Base-by-base conservation (phyloP, 2,329 filamentous ascomycete species). In the Elsinoe arachidis region DNA sequence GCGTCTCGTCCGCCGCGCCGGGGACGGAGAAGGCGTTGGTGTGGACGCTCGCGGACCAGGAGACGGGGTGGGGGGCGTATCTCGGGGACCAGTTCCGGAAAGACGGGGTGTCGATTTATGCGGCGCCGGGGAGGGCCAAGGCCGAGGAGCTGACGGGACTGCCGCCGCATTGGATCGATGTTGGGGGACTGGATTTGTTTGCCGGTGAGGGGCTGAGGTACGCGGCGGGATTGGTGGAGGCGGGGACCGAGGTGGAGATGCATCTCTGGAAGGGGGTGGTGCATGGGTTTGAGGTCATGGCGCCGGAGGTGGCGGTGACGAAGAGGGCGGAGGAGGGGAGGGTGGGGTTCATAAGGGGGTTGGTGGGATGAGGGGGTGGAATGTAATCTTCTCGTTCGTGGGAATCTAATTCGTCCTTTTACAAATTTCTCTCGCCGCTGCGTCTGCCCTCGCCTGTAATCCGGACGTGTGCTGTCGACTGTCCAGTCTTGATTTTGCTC, bases 171-270 rank as follows among this genome's bases (percentile, higher is more conserved):
- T 78, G 75, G 58, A 72, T 80, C 34, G 72, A 74, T 51, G 69
- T 74, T 4, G 76, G 76, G 0, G 66, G 69, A 3, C 62, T 74
- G 38, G 76, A 79, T 61, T 63, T 74, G 26, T 77, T 78, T 59
- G 66, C 73, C 1, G 72, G 76, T 10, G 70, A 78, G 58, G 66
- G 65, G 46, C 57, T 77, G n/a, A 66, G 67, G 21, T 77, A 72
- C 63, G 75, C 73, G 11, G 63, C 62, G 19, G 69, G 65, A 51
- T 61, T 78, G 34, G 72, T 70, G 59, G 67, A 65, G 15, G 70
- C 68, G 12, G 74, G 74, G 17, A 72, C 75, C 14, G 65, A 68
- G 33, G 65, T 68, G 5, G 74, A 78, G 61, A 61, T 77, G 37
- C 74, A 77, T 62, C 65, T 78, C 5, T 75, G 72, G 64, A 71